Conservation (phyloP, 2,329 filamentous ascomycete species). For the Hypoxylon sp. region DNA sequence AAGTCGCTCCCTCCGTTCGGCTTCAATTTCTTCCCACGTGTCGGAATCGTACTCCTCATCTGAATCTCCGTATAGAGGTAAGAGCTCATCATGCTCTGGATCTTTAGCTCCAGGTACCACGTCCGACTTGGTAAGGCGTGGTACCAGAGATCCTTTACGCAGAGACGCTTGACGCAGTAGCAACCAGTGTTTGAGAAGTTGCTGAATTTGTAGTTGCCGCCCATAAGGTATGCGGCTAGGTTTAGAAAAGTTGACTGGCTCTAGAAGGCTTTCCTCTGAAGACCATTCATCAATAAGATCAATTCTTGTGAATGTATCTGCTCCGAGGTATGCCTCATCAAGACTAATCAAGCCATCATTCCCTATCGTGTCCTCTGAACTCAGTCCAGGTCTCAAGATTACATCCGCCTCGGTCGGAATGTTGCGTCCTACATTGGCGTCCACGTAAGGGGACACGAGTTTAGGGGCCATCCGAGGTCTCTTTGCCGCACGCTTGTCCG, state of each 20-base stretch:
- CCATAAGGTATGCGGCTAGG: conserved; percentile 36
- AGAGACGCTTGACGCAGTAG: conserved; percentile 22
- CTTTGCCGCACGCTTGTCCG: conserved; percentile 42
- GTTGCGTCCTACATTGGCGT: conserved; percentile 41
- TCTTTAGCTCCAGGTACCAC: conserved; percentile 49
- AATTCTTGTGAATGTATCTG: conserved; percentile 47
- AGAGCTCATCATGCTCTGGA: conserved; percentile 57
- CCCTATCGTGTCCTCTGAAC: background rate
- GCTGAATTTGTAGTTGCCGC: conserved; percentile 48
- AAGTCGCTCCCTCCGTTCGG: conserved; percentile 62
- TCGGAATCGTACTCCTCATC: conserved; percentile 69
- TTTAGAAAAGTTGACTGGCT: conserved; percentile 35
- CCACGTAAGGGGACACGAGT: conserved; percentile 43
- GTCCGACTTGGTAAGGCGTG: conserved; percentile 46
- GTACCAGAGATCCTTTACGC: background rate
- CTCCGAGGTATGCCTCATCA: conserved; percentile 47
- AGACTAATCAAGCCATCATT: background rate
- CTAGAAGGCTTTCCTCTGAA: background rate
- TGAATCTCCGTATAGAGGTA: conserved; percentile 70
- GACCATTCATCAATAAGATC: conserved; percentile 44
- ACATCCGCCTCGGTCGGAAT: conserved; percentile 51
- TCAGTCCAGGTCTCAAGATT: conserved; percentile 18
- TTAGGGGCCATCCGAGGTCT: conserved; percentile 49
- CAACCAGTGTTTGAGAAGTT: conserved; percentile 47
- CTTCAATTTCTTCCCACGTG: conserved; percentile 73